Conservation (phyloP, 768 basidiomycete genomes). For the Termitomyces sp. region DNA sequence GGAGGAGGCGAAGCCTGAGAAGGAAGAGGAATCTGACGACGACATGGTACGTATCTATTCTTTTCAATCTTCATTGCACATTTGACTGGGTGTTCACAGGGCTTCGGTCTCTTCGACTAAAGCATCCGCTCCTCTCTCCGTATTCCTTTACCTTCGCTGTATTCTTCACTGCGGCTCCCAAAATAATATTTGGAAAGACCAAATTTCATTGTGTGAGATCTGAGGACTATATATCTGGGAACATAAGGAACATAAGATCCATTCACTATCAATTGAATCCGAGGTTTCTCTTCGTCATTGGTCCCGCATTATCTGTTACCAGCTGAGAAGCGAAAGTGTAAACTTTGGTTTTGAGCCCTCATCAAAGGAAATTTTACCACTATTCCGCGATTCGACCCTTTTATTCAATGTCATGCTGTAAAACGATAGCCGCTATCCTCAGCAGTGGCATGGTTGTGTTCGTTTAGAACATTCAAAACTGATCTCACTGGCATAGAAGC, state of each 20-base stretch:
- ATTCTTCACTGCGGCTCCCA: slow-evolving; percentile 10
- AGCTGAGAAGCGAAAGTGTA: too few species aligned
- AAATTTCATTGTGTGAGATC: neutral
- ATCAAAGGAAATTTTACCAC: too few species aligned
- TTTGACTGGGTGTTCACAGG: slow-evolving; percentile 38
- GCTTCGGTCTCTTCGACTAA: slow-evolving; percentile 97
- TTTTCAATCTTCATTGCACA: neutral
- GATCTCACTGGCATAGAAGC: too few species aligned
- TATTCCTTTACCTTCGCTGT: slow-evolving; percentile 12
- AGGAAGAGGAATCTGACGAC: slow-evolving; percentile 88
- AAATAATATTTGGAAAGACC: slow-evolving; percentile 15
- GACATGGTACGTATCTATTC: slow-evolving; percentile 62
- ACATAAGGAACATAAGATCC: too few species aligned
- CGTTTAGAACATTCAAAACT: too few species aligned
- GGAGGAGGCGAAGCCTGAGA: slow-evolving; percentile 81
- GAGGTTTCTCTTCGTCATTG: neutral
- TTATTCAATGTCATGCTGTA: too few species aligned
- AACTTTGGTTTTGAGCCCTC: too few species aligned
- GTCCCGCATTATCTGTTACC: too few species aligned
- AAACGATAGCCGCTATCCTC: too few species aligned
- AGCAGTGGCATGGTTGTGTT: too few species aligned
- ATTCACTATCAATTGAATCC: neutral
- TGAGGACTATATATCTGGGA: neutral
- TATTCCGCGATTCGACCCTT: too few species aligned
- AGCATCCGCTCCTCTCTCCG: slow-evolving; percentile 18